These are phyloP conservation scores for Claviceps maximensis DNA, from an alignment of 2,329 filamentous ascomycete genomes.

Conservation along the genomic window DNA sequence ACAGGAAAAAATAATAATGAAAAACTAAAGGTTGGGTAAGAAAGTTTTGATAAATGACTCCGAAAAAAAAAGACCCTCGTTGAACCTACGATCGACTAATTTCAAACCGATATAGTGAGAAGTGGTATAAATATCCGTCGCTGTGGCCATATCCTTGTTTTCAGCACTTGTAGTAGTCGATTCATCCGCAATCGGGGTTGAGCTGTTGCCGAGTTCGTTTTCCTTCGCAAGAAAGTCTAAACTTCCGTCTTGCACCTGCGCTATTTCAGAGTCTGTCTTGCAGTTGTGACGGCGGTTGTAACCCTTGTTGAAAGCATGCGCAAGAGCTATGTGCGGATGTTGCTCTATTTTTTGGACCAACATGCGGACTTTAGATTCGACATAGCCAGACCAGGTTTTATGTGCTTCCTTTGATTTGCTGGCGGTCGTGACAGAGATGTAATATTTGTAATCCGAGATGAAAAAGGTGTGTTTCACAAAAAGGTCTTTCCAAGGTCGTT, in stretches of 20 bases:
- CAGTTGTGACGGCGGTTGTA: conserved; percentile 72
- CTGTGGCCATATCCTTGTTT: conserved; percentile 19
- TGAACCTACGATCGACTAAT: conserved; percentile 53
- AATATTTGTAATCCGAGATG: conserved; percentile 86
- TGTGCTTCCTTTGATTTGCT: conserved; percentile 75
- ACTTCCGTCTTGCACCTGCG: conserved; percentile 41
- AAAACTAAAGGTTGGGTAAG: background rate
- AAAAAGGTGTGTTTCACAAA: conserved; percentile 91
- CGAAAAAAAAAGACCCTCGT: background rate
- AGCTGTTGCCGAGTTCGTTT: conserved; percentile 23
- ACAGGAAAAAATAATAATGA: background rate
- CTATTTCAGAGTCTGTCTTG: conserved; percentile 38
- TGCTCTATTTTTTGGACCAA: conserved; percentile 74
- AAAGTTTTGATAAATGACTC: background rate
- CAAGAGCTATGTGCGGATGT: conserved; percentile 65
- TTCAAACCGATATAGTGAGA: conserved; percentile 92
- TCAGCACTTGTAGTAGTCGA: conserved; percentile 28
- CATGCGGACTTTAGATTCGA: conserved; percentile 84
- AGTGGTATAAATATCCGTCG: conserved; percentile 59
- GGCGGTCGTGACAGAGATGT: conserved; percentile 74
- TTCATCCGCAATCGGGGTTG: background rate
- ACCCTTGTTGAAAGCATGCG: conserved; percentile 85
- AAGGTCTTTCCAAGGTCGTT: conserved; percentile 70
- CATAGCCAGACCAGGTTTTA: conserved; percentile 76
- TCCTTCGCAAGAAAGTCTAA: conserved; percentile 31